Evolutionary conservation across 495 filamentous ascomycete species (phyloP), one percentile per base, ranked within the genome.

Genomic region (Xylaria acuta): DNA sequence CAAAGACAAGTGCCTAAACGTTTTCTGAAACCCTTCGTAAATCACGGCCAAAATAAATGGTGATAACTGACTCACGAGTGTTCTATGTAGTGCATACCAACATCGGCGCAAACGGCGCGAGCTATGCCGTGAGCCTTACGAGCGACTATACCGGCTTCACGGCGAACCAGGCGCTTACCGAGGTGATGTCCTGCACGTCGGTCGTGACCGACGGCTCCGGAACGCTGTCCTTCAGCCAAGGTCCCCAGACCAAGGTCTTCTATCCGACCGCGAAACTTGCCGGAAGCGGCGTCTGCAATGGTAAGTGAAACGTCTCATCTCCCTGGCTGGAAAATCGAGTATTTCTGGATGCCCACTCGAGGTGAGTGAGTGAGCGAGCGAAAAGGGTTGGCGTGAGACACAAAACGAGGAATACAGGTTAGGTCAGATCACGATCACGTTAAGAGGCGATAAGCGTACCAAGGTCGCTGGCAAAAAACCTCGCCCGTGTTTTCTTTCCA

Each of bases 21-120:
- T n/a, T n/a, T n/a, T n/a, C n/a, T n/a, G n/a, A n/a, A n/a, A n/a
- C n/a, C n/a, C n/a, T n/a, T n/a, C n/a, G n/a, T n/a, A n/a, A n/a
- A n/a, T n/a, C n/a, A n/a, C n/a, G n/a, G n/a, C n/a, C n/a, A n/a
- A n/a, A n/a, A n/a, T n/a, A n/a, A n/a, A n/a, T n/a, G n/a, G n/a
- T n/a, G n/a, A n/a, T n/a, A n/a, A n/a, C n/a, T n/a, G n/a, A n/a
- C n/a, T n/a, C n/a, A n/a, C n/a, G n/a, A n/a, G n/a, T n/a, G n/a
- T n/a, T n/a, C n/a, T n/a, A n/a, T n/a, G n/a, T n/a, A n/a, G 83
- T 92, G 3, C 83, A 90, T 58, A 87, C 88, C 7, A 93, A 93
- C 75, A 73, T 80, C 5, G 92, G 92, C 1, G 72, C 78, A 0
- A 76, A 75, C 7, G 86, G 86, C 2, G 77, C 74, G 14, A 75